These are phyloP conservation scores for Candida mesenterica DNA, from an alignment of 1,139 yeast genomes.

Conservation along the genomic window DNA sequence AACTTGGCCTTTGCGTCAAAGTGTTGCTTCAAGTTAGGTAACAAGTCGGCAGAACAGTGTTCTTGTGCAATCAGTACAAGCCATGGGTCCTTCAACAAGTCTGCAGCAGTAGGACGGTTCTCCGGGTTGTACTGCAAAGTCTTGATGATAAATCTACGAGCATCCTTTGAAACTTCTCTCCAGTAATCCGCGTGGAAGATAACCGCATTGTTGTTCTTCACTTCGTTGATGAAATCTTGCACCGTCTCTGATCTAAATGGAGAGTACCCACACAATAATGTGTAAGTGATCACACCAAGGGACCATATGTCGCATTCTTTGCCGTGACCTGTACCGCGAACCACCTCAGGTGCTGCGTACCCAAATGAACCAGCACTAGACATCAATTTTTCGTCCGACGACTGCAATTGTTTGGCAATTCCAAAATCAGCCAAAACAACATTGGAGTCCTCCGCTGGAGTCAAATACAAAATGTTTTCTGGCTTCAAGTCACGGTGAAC, in stretches of 20 bases:
- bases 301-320: conserved; percentile 92
- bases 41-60: conserved; percentile 57
- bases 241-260: conserved; percentile 88
- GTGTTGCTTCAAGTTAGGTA: conserved; percentile 65
- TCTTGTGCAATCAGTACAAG: conserved; percentile 48
- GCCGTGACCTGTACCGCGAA: conserved; percentile 76
- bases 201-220: conserved; percentile 64
- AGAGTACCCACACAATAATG: conserved; percentile 86
- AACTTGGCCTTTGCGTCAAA: conserved; percentile 85
- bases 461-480: conserved; percentile 74
- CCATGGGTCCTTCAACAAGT: conserved; percentile 72
- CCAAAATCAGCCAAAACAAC: conserved; percentile 92
- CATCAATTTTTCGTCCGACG: conserved; percentile 62
- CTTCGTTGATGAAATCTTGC: conserved; percentile 77
- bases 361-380: conserved; percentile 90
- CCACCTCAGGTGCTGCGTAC: conserved; percentile 91
- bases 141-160: conserved; percentile 66
- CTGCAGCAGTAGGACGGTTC: conserved; percentile 63
- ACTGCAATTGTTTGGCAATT: conserved; percentile 70
- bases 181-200: conserved; percentile 87
- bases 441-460: conserved; percentile 52
- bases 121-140: conserved; percentile 67
- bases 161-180: conserved; percentile 72
- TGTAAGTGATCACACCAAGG: conserved; percentile 85
- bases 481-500: conserved; percentile 93